Evolutionary conservation across 192 early-diverging fungal genomes (phyloP).

Genomic region (Funneliformis geosporum): DNA sequence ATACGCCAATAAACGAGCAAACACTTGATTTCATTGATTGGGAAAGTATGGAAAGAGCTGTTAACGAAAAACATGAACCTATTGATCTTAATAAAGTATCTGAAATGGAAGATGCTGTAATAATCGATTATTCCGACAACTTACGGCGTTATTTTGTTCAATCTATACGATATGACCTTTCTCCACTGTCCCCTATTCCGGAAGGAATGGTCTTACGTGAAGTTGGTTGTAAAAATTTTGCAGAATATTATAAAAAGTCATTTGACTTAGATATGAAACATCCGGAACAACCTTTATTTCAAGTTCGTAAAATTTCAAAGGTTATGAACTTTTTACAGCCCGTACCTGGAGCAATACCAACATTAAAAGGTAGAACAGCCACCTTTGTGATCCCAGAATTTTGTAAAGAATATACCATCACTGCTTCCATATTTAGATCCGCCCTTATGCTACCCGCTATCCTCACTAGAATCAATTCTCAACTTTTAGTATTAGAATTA

Average conservation of each 20-base stretch:
- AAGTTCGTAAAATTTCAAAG: conserved; percentile 42
- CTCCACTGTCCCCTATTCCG: conserved; percentile 35
- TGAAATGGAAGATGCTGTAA: conserved; percentile 33
- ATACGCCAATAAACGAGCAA: conserved; percentile 39
- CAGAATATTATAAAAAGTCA: conserved; percentile 45
- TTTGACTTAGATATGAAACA: conserved; percentile 19
- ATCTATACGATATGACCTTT: conserved; percentile 37
- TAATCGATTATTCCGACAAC: conserved; percentile 47
- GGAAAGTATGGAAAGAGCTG: conserved; percentile 43
- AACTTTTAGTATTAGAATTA: conserved; percentile 54
- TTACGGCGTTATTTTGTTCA: conserved; percentile 48
- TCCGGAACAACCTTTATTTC: conserved; percentile 42
- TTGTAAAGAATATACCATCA: conserved; percentile 38
- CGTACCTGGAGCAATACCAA: conserved; percentile 22
- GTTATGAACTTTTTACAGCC: conserved; percentile 51
- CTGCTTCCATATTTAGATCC: conserved; percentile 46
- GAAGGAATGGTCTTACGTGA: conserved; percentile 33
- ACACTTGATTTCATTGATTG: conserved; percentile 47
- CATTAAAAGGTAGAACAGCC: conserved; percentile 34
- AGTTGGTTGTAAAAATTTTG: conserved; percentile 39
- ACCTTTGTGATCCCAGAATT: conserved; percentile 44
- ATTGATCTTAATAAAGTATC: conserved; percentile 34
- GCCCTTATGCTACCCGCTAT: conserved; percentile 63
- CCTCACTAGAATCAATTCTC: conserved; percentile 58
- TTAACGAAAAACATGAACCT: background rate